Base-by-base conservation (phyloP, 2,329 filamentous ascomycete genomes). In the Ophiocordyceps camponoti-leonardi region DNA sequence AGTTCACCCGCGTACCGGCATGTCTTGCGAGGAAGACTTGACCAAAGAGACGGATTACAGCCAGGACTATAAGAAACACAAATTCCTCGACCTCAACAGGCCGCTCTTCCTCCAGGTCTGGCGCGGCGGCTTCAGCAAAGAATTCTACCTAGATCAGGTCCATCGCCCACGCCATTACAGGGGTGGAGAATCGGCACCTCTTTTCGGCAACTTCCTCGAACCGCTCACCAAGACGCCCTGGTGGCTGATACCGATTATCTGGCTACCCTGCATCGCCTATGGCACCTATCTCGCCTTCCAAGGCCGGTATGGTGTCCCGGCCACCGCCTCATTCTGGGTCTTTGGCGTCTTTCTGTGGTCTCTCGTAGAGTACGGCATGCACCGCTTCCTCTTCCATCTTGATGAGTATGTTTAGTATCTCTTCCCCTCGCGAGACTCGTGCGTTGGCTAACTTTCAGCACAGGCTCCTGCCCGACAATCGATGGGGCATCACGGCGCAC, bases 121-220 rank as follows among this genome's bases (percentile, higher is more conserved):
- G 83, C 74, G 69, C 52, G 83, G 88, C 42, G 84, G 83, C 28
- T 98, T 96, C 67, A 78, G 68, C 61, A 98, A 95, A 62, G 78
- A 86, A n/a, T 98, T 98, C 60, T 98, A 98, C 59, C 74, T 98
- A 22, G 81, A 95, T 54, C 92, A 98, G 62, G 85, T 98, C 45
- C 92, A 98, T 61, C 81, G 92, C 41, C 92, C 92, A 18, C 80
- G 92, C 48, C 90, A 98, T 63, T 98, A 96, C 72, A 93, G 81
- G 60, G 90, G 90, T 52, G 92, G 92, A 48, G 79, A 79, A 50
- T 95, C 87, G 7, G 92, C 92, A 35, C 92, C 92, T 19, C 67
- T 98, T 22, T 98, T 98, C 64, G 92, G 92, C 49, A 96, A 98
- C 66, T 94, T 98, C 61, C 70, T 98, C n/a, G 92, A 98, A 66